These are phyloP conservation scores for Sugiyamaella smithiae DNA, from an alignment of 805 yeast genomes.

Conservation along the genomic window DNA sequence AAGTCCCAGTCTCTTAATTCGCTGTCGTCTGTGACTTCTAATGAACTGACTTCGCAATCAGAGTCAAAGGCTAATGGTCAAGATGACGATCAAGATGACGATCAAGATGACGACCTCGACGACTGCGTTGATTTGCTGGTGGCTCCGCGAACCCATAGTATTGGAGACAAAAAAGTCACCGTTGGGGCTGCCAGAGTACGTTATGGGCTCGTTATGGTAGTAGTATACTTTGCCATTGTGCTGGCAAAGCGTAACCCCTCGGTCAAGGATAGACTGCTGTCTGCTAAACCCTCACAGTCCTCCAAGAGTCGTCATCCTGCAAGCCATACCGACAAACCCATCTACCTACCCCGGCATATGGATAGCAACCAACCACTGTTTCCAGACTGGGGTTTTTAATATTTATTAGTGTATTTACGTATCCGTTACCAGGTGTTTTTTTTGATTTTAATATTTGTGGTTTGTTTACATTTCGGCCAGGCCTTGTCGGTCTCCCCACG, in stretches of 20 bases:
- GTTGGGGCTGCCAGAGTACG: not conserved
- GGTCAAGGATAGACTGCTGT: not conserved
- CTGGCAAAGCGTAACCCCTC: not conserved
- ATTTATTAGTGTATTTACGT: not conserved
- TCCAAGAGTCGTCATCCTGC: not conserved
- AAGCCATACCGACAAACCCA: not conserved
- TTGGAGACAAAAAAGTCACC: not conserved
- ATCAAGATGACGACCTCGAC: conserved; percentile 7
- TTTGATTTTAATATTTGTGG: no score
- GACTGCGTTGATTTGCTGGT: conserved; percentile 25
- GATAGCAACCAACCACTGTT: not conserved
- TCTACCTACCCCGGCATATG: not conserved
- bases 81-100: not conserved
- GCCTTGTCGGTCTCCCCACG: no score
- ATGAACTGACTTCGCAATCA: not conserved
- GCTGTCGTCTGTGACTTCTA: not conserved
- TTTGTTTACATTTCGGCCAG: no score
- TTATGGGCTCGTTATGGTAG: conserved; percentile 9
- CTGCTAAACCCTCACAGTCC: not conserved
- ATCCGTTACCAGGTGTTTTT: conserved; percentile 17
- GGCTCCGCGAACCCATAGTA: not conserved
- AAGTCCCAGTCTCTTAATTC: not conserved
- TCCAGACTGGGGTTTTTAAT: conserved; percentile 17
- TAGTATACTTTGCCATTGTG: conserved; percentile 10
- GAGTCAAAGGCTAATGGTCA: no score